phyloP scores from a whole-genome alignment of 1,139 yeast species.

The Spathaspora sp. region DNA sequence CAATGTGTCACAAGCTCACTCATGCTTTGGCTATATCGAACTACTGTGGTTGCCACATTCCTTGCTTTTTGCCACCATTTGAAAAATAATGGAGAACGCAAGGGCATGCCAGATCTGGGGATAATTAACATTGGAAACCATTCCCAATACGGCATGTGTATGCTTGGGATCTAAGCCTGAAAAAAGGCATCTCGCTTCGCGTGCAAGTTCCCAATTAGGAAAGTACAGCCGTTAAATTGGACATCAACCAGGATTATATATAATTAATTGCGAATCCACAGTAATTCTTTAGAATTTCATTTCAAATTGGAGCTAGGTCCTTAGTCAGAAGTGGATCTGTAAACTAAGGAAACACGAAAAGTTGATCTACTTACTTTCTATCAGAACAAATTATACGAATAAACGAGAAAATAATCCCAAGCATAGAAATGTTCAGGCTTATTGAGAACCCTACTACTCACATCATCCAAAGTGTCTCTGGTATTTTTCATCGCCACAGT shows the following conservation, averaged over 20 bases:
- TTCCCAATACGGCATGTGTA: not conserved
- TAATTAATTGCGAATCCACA: slow-evolving; percentile 1
- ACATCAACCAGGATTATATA: not conserved
- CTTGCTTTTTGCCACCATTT: not conserved
- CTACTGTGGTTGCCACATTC: not conserved
- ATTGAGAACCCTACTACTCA: not conserved
- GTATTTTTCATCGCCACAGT: not conserved
- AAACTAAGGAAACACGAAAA: not conserved
- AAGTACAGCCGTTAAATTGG: not conserved
- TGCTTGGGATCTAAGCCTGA: not conserved
- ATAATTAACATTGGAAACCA: not conserved
- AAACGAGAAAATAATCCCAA: not conserved
- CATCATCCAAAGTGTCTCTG: not conserved
- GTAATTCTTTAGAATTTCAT: not conserved
- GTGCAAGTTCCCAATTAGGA: not conserved
- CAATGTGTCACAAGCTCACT: no score
- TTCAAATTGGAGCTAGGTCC: not conserved
- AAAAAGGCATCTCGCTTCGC: not conserved
- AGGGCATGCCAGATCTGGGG: not conserved
- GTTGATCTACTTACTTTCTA: no score
- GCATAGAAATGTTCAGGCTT: not conserved
- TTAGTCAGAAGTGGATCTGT: not conserved
- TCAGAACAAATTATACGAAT: not conserved
- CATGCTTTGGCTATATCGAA: no score
- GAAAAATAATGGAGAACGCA: not conserved